Evolutionary conservation across 768 basidiomycete species (phyloP), one percentile per base, ranked within the genome.

Genomic region (Suillus decipiens): DNA sequence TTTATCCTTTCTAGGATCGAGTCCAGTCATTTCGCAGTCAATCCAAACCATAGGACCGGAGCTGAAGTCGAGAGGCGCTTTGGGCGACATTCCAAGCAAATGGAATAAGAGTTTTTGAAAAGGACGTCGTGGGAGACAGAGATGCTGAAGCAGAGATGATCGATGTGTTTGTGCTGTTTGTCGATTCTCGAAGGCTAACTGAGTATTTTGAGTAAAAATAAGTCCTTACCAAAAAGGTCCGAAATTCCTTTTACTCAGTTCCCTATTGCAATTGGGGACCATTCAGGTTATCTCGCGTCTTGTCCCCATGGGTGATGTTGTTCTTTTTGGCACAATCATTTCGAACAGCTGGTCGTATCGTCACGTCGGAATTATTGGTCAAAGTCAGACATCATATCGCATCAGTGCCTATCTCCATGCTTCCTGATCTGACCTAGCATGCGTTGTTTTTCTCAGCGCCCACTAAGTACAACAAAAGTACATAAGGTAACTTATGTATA

Each of bases 21-120:
- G 80, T 5, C 92, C 92, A 2, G 92, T 93, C 84, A 94, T 95
- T 77, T 95, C 92, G 68, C 91, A 92, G 73, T 95, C 92, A 58
- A 94, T 82, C 93, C 92, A 89, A 8, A 93, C 88, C 61, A 93
- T 75, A 11, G 91, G 89, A 0, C 89, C 88, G 39, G 83, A 84
- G n/a, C 74, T 66, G 60, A 80, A 84, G 62, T 78, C 73, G 36
- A 87, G 74, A 6, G 81, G 76, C 56, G 67, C 71, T 15, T 53
- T 43, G 66, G 67, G 65, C 36, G 65, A 48, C 58, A 63, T 68
- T 48, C 14, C 24, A 43, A 51, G 60, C 15, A 12, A 36, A 36
- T 15, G 61, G n/a, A 11, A 24, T 28, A 9, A 17, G 1, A n/a
- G 28, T 2, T 34, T 31, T 12, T 36, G 15, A 33, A 43, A 14